Evolutionary conservation across 257 asterid genomes (phyloP), one percentile per base, ranked within the genome.

Genomic region (Orobanche coerulescens): DNA sequence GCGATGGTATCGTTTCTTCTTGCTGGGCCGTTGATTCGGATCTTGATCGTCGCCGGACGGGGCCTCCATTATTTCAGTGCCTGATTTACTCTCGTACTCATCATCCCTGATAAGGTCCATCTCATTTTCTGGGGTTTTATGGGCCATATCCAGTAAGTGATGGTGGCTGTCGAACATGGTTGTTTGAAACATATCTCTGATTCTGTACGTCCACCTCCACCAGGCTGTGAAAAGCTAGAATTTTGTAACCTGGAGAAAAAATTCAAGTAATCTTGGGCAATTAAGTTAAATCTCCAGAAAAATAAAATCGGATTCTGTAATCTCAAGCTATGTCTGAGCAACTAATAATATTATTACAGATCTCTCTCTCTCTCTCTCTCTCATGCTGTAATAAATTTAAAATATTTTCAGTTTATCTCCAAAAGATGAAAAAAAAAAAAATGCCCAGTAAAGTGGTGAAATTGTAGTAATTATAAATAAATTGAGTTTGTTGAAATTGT

Each of bases 1-100:
- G 40, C 96, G 96, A 60, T 85, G 94, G 11, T 85, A 88, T 0
- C 83, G 85, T 66, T 88, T 88, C 81, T 78, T 82, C 55, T 79
- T 81, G 34, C 76, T 82, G 40, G 87, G 80, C 2, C 85, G 89
- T 53, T 81, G 83, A 44, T 73, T 81, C 14, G 91, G 91, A 51
- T 84, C 91, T 49, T 79, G 84, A 60, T 88, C 92, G 0, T 88
- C 94, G 1, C 90, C 94, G 0, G 94, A 81, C 0, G 87, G 85
- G 5, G 84, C 81, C 66, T 83, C 94, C 84, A 83, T 79, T 16
- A 76, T 70, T 58, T 87, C 92, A 11, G 82, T 71, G 9, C 83
- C 84, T 0, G 94, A 84, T 65, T 75, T 82, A 71, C 81, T 82
- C 78, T 84, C 94, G 13, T 70, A 77, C 39, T 88, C 96, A 0